These are phyloP conservation scores for Penicillium sp. DNA, from an alignment of 2,329 filamentous ascomycete species.

Conservation along the genomic window DNA sequence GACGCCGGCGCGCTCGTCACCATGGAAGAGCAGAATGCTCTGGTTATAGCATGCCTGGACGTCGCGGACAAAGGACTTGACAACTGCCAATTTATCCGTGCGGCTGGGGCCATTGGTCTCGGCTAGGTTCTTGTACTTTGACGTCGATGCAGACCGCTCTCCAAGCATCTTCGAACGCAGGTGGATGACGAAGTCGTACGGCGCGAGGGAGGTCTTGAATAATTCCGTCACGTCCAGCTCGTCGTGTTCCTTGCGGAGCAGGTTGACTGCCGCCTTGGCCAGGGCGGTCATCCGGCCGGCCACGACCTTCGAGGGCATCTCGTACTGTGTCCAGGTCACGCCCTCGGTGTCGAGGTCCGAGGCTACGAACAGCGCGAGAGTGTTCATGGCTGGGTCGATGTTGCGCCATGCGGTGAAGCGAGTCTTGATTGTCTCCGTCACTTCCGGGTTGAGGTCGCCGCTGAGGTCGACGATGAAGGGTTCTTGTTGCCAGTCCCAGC, in stretches of 20 bases:
- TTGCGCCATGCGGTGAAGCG: constrained; percentile 83
- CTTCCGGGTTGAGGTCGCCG: constrained; percentile 60
- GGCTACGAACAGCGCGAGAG: constrained; percentile 76
- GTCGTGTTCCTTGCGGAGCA: constrained; percentile 57
- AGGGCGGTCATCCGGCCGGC: constrained; percentile 81
- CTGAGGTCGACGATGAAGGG: constrained; percentile 79
- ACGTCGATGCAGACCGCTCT: constrained; percentile 39
- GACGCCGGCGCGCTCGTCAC: constrained; percentile 57
- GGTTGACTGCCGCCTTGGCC: constrained; percentile 71
- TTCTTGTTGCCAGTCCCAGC: constrained; percentile 89
- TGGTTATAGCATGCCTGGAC: constrained; percentile 67
- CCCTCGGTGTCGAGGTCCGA: constrained; percentile 78
- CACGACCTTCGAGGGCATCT: constrained; percentile 73
- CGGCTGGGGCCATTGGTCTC: constrained; percentile 42
- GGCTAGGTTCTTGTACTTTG: constrained; percentile 79
- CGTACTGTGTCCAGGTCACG: constrained; percentile 73
- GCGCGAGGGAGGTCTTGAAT: constrained; percentile 70
- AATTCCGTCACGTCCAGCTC: constrained; percentile 60
- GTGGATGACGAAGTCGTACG: constrained; percentile 86
- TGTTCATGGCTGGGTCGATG: constrained; percentile 86
- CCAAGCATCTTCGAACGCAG: constrained; percentile 59
- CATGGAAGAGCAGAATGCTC: constrained; percentile 77
- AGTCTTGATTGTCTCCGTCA: constrained; percentile 65
- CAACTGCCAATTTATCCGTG: constrained; percentile 61
- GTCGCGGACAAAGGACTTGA: constrained; percentile 65